Percentiles rank a stretch among this genome's conserved stretches.
phyloP scores from a whole-genome alignment of 345 rosid genomes.

The Boechera divaricarpa region DNA sequence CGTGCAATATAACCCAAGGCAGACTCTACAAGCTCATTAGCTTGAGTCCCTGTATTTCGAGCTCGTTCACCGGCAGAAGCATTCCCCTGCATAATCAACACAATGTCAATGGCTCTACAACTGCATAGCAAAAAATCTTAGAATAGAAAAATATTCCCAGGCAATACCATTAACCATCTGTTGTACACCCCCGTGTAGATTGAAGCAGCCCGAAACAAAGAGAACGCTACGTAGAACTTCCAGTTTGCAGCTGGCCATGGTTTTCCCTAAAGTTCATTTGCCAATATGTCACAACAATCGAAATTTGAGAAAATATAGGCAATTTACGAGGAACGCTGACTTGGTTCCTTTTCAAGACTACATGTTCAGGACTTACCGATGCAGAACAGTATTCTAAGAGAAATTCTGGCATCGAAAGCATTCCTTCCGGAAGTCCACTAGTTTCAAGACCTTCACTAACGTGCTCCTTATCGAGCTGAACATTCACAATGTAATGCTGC shows the following conservation, averaged over 20 bases:
- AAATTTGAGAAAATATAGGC: not conserved
- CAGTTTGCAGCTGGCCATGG: conserved; percentile 86
- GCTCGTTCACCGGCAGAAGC: conserved; percentile 97
- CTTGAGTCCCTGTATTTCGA: conserved; percentile 57
- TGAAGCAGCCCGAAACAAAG: conserved; percentile 87
- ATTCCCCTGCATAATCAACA: conserved; percentile 70
- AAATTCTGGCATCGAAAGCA: conserved; percentile 80
- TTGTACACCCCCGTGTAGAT: conserved; percentile 78
- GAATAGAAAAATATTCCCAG: not conserved
- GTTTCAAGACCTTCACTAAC: conserved; percentile 62
- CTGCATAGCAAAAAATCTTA: conserved; percentile 3
- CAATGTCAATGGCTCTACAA: conserved; percentile 14
- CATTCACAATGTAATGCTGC: conserved; percentile 67
- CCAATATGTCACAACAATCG: conserved; percentile 17
- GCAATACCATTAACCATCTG: conserved; percentile 86
- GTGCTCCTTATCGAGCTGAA: conserved; percentile 44
- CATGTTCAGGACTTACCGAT: conserved; percentile 56
- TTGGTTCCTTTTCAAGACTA: conserved; percentile 13
- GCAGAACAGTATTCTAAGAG: conserved; percentile 80
- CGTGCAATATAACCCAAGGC: conserved; percentile 66
- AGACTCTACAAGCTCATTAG: conserved; percentile 65
- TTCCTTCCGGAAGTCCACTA: conserved; percentile 82
- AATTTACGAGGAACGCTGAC: not conserved
- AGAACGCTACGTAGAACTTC: conserved; percentile 95
- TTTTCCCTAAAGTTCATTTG: conserved; percentile 61